These are phyloP conservation scores for Laetiporus sulphureus DNA, from an alignment of 1,284 basidiomycete genomes.

Conservation along the genomic window DNA sequence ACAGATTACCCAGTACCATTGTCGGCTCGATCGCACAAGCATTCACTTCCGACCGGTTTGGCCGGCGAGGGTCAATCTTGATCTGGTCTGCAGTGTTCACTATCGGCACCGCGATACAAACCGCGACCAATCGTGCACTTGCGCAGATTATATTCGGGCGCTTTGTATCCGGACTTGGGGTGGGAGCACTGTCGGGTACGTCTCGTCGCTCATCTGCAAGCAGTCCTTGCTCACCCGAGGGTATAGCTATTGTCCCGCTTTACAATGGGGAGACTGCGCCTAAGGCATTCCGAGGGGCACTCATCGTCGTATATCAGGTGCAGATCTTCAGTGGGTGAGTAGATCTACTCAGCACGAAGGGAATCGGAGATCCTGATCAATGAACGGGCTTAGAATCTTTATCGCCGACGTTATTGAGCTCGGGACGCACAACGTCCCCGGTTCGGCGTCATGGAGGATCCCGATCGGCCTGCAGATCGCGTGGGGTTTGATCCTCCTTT, in stretches of 20 bases:
- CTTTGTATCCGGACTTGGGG: constrained; percentile 67
- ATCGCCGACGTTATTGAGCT: constrained; percentile 69
- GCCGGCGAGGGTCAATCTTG: constrained; percentile 65
- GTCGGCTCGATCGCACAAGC: constrained; percentile 69
- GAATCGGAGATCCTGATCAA: constrained; percentile 2
- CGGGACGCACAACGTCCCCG: constrained; percentile 53
- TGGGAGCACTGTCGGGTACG: constrained; percentile 67
- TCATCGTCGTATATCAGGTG: constrained; percentile 72
- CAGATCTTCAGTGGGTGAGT: constrained; percentile 49
- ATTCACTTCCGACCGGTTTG: constrained; percentile 70
- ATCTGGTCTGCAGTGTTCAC: constrained; percentile 77
- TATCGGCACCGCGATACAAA: constrained; percentile 65
- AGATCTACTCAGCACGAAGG: not conserved
- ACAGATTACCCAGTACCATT: constrained; percentile 41
- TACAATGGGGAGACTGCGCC: constrained; percentile 80
- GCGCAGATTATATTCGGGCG: constrained; percentile 66
- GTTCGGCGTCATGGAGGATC: constrained; percentile 65
- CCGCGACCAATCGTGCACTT: constrained; percentile 51
- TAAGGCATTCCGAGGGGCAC: constrained; percentile 65
- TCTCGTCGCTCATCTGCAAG: not conserved
- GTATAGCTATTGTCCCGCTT: constrained; percentile 68
- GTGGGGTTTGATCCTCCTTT: constrained; percentile 61
- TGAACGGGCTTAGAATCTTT: constrained; percentile 47
- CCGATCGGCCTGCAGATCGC: constrained; percentile 63
- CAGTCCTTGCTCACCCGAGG: not conserved